Evolutionary conservation across 208 protist genomes (phyloP).

Genomic region (Entamoeba dispar): DNA sequence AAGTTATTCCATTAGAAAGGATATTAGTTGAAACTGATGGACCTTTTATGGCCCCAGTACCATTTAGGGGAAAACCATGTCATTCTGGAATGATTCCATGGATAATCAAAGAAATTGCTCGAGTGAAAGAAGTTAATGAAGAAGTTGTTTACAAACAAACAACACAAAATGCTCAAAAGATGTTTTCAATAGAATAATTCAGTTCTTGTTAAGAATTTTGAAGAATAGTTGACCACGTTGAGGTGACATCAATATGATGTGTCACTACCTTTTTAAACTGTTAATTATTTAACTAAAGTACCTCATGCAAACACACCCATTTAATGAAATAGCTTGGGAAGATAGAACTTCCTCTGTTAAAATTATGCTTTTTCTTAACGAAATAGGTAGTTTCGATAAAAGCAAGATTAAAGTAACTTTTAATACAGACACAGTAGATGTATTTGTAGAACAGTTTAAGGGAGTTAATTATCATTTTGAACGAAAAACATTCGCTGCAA

Average conservation of each 20-base stretch:
- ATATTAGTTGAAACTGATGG: slow-evolving; percentile 48
- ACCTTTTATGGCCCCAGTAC: slow-evolving; percentile 47
- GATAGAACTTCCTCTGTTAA: neutral
- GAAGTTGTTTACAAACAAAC: slow-evolving; percentile 25
- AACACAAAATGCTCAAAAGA: slow-evolving; percentile 1
- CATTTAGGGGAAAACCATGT: slow-evolving; percentile 36
- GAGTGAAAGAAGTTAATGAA: slow-evolving; percentile 31
- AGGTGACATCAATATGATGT: neutral
- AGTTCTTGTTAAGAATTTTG: neutral
- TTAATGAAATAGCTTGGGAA: neutral
- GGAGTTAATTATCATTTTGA: neutral
- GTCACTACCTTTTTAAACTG: neutral
- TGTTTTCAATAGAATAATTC: neutral
- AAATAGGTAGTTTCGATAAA: neutral
- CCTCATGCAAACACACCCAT: neutral
- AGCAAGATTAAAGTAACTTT: neutral
- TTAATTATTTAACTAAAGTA: neutral
- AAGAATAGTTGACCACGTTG: neutral
- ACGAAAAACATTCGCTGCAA: neutral
- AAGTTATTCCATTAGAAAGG: slow-evolving; percentile 34
- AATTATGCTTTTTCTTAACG: neutral
- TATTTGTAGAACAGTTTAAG: neutral
- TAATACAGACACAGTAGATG: neutral
- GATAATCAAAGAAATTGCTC: slow-evolving; percentile 37
- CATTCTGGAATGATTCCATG: slow-evolving; percentile 43